Evolutionary conservation across 2,329 filamentous ascomycete species (phyloP).

Genomic region (Talaromyces sp.): DNA sequence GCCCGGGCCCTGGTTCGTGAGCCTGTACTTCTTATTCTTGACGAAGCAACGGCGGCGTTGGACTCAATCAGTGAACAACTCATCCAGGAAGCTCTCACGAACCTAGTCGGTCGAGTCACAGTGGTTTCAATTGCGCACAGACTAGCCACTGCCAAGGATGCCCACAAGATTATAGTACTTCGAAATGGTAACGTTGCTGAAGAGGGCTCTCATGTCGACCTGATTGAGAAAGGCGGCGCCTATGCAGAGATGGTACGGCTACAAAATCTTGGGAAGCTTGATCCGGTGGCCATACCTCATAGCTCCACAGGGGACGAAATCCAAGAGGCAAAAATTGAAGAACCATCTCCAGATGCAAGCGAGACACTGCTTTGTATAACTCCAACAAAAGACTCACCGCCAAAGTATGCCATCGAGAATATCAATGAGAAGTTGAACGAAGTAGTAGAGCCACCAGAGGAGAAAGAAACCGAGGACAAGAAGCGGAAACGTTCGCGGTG

Average conservation of each 20-base stretch:
- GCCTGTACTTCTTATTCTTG: slow-evolving; percentile 84
- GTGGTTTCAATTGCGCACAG: slow-evolving; percentile 96
- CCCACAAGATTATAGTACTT: slow-evolving; percentile 96
- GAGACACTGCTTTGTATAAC: not conserved
- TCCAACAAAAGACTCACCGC: not conserved
- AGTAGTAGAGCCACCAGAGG: not conserved
- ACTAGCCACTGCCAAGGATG: slow-evolving; percentile 86
- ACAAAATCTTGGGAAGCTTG: slow-evolving; percentile 28
- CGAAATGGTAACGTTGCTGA: slow-evolving; percentile 76
- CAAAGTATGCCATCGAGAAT: not conserved
- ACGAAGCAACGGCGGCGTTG: slow-evolving; percentile 89
- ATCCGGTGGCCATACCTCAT: not conserved
- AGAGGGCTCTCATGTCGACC: slow-evolving; percentile 77
- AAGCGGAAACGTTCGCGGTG: slow-evolving; percentile 14
- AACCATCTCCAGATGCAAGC: not conserved
- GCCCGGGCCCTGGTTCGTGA: slow-evolving; percentile 85
- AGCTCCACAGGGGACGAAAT: not conserved
- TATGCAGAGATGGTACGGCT: slow-evolving; percentile 56
- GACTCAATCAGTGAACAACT: slow-evolving; percentile 96
- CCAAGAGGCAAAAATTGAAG: not conserved
- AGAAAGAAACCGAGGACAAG: not conserved
- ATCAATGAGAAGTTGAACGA: slow-evolving; percentile 14
- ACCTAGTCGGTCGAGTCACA: slow-evolving; percentile 75
- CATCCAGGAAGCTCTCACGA: slow-evolving; percentile 86
- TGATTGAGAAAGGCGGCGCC: slow-evolving; percentile 64